These are phyloP conservation scores for Trichophaea hybrida DNA, from an alignment of 2,329 filamentous ascomycete genomes.

Conservation along the genomic window DNA sequence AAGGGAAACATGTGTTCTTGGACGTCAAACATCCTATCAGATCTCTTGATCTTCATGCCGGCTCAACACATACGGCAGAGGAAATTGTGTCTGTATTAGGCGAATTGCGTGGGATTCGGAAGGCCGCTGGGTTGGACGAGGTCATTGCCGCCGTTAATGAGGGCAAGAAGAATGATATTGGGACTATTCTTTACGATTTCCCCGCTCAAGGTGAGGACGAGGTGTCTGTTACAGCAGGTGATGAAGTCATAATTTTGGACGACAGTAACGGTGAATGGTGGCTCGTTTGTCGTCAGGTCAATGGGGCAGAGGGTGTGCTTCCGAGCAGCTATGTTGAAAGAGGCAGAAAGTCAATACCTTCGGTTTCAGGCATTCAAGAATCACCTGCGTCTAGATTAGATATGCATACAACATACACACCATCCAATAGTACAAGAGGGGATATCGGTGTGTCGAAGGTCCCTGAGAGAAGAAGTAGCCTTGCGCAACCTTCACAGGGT, in stretches of 20 bases:
- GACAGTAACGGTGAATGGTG: constrained; percentile 95
- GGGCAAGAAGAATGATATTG: constrained; percentile 57
- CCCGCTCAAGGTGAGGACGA: constrained; percentile 94
- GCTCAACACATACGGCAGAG: constrained; percentile 88
- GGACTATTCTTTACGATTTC: constrained; percentile 75
- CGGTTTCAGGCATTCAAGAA: constrained; percentile 49
- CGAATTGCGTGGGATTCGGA: constrained; percentile 72
- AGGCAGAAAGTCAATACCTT: constrained; percentile 48
- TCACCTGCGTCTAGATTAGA: constrained; percentile 32
- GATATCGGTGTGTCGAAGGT: constrained; percentile 33
- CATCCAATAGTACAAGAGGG: not conserved
- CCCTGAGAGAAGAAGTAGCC: constrained; percentile 65
- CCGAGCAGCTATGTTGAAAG: constrained; percentile 87
- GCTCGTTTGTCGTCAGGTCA: constrained; percentile 82
- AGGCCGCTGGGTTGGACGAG: constrained; percentile 70
- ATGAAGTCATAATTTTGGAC: constrained; percentile 82
- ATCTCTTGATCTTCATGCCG: constrained; percentile 91
- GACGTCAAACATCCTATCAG: constrained; percentile 85
- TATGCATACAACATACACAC: not conserved
- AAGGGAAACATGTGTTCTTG: constrained; percentile 95
- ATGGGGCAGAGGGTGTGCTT: constrained; percentile 87
- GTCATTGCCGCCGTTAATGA: constrained; percentile 63
- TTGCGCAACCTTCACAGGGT: constrained; percentile 36
- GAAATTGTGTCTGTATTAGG: constrained; percentile 82
- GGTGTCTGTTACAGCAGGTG: constrained; percentile 75